Evolutionary conservation across 2,329 filamentous ascomycete genomes (phyloP), one percentile per base, ranked within the genome.

Genomic region (Berkeleyomyces basicola): DNA sequence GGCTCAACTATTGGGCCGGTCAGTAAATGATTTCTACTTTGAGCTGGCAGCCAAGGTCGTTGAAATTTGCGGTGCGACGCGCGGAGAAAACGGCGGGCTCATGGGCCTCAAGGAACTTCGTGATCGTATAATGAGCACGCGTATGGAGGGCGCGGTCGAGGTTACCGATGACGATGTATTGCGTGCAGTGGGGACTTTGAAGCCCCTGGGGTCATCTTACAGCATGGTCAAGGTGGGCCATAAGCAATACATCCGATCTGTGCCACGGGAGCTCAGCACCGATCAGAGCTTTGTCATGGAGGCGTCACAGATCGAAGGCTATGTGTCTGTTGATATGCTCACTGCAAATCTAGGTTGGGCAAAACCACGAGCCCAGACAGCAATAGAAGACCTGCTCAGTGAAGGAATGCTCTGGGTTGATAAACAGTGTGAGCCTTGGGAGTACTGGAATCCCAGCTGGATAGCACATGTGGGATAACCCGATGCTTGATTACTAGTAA

Each of bases 21-120:
- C 85, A 69, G 91, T 99, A 68, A 95, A 96, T 71, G 93, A 99
- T 73, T 99, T 99, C 71, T 99, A 97, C 76, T 97, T 97, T 73
- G 92, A 95, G 76, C 83, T 99, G 55, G 93, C 90, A 1, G 92
- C 97, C n/a, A 82, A 89, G 59, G 88, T 97, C 0, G 93, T 99
- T 4, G 92, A 97, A 73, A 84, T 96, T 6, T 99, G 93, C 71
- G 80, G 90, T 4, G 83, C 86, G 61, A 96, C 90, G 53, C 79
- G 93, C 61, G 83, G 82, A 3, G 92, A 96, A 74, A 99, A 99
- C 71, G 93, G 93, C 5, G 93, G 93, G 0, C 77, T 99, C 69
- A 89, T 99, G 61, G 88, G 88, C 9, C 81, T 97, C 16, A 78
- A 82, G 53, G 92, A 97, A 73, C 84, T 95, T 68, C 78, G 84